Evolutionary conservation across 78 protist species (phyloP).

Genomic region (Cavenderia fasciculata): DNA sequence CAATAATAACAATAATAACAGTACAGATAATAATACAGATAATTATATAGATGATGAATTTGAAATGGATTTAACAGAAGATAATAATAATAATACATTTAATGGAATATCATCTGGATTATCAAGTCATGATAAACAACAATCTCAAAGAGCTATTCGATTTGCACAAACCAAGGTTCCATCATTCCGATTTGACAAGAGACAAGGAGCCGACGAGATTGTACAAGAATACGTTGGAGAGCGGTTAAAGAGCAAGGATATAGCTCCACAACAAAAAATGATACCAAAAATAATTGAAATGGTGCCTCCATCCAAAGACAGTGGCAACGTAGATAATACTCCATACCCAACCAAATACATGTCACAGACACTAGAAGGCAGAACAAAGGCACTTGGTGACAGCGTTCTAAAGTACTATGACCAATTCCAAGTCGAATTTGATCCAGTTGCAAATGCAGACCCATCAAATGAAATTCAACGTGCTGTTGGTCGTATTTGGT

Average conservation of each 20-base stretch:
- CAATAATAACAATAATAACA: no score
- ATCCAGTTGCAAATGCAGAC: neutral
- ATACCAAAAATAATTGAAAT: neutral
- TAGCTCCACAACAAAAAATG: neutral
- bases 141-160: no score
- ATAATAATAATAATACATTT: no score
- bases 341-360: neutral
- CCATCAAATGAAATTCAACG: neutral
- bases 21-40: no score
- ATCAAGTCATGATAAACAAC: no score
- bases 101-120: no score
- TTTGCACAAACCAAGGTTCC: no score
- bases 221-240: neutral
- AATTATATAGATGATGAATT: no score
- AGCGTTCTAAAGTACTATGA: neutral
- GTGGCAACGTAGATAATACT: neutral
- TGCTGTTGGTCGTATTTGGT: constrained; percentile 35
- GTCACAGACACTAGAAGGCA: constrained; percentile 5
- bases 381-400: constrained; percentile 12
- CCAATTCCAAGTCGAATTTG: neutral
- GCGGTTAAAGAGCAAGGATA: neutral
- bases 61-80: no score
- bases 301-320: neutral
- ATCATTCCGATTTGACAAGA: neutral
- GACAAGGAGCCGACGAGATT: neutral